Base-by-base conservation (phyloP, 257 asterid species). In the Thymus quinquecostatus region DNA sequence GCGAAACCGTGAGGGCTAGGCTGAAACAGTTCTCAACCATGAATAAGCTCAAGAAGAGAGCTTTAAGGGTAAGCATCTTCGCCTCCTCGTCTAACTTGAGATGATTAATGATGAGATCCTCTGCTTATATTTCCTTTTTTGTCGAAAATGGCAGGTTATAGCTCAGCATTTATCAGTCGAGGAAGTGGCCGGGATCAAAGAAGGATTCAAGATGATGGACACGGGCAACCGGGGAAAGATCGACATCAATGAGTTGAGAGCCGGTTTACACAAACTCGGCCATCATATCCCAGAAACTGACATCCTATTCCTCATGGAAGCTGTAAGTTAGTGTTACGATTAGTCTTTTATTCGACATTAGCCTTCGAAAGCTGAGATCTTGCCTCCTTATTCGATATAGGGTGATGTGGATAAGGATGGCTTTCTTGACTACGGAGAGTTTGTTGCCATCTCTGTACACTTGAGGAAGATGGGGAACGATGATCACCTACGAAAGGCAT, bases 391-490 rank as follows among this genome's bases (percentile, higher is more conserved):
- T 41, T 27, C 12, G 32, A 21, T 59, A 7, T 87, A 92, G 97
- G 98, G 97, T 6, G 98, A 92, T 58, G 86, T 80, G 8, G 92
- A 92, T 74, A 90, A 86, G 54, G 97, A 92, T 67, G 98, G 98
- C 55, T 84, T 79, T 79, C 86, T 92, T 36, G 84, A 92, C 66
- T 86, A 76, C 47, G 93, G 87, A 30, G 98, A 92, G 88, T 92
- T 88, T 48, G 95, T 92, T 29, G 98, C 98, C 3, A 87, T 92
- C 27, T 87, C 97, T 2, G 89, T 92, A 38, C 97, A 92, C 83
- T 64, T 92, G 13, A 81, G 87, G 74, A 87, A 86, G 79, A 66
- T 90, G 85, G 96, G 90, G 10, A 84, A 71, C 10, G 98, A 92
- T 51, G 96, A 92, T 32, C 96, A 88, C 78, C 80, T 90, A 14